phyloP scores from a whole-genome alignment of 768 basidiomycete genomes.

The Dentipellis fragilis region DNA sequence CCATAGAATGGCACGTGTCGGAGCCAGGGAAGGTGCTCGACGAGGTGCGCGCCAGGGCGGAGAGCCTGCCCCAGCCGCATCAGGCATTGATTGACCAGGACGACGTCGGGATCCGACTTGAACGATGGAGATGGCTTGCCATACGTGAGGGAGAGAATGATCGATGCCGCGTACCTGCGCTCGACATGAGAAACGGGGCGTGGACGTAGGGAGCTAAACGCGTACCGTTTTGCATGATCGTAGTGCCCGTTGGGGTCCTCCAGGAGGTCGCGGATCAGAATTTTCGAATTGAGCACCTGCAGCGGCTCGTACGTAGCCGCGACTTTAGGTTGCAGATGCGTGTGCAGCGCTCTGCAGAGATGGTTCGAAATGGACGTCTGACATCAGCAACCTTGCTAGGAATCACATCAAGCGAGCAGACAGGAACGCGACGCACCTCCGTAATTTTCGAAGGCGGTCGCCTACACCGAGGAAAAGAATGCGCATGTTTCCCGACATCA shows the following conservation, averaged over 20 bases:
- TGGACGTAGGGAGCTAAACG: neutral
- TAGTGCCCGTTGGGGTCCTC: slow-evolving; percentile 23
- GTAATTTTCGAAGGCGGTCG: slow-evolving; percentile 21
- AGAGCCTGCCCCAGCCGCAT: slow-evolving; percentile 27
- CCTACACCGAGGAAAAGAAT: slow-evolving; percentile 19
- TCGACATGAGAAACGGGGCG: neutral
- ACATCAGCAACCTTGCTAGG: neutral
- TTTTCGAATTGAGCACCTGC: slow-evolving; percentile 24
- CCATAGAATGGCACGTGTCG: slow-evolving; percentile 47
- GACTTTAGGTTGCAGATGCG: slow-evolving; percentile 23
- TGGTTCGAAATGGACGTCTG: neutral
- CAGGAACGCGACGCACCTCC: slow-evolving; percentile 12
- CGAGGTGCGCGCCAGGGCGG: slow-evolving; percentile 24
- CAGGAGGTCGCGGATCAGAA: slow-evolving; percentile 25
- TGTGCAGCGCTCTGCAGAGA: slow-evolving; percentile 22
- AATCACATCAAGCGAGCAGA: neutral
- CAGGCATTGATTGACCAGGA: slow-evolving; percentile 23
- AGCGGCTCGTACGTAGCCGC: slow-evolving; percentile 24
- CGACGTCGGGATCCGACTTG: slow-evolving; percentile 27
- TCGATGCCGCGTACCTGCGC: slow-evolving; percentile 28
- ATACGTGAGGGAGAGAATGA: slow-evolving; percentile 29
- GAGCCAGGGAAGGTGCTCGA: slow-evolving; percentile 28
- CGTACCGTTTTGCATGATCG: slow-evolving; percentile 24
- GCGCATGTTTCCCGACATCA: slow-evolving; percentile 25
- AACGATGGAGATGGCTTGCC: slow-evolving; percentile 29